A percentile compares a stretch with the other conserved stretches of the same genome.
Evolutionary conservation across 2,329 filamentous ascomycete species (phyloP).

Genomic region (Verticillium dahliae): DNA sequence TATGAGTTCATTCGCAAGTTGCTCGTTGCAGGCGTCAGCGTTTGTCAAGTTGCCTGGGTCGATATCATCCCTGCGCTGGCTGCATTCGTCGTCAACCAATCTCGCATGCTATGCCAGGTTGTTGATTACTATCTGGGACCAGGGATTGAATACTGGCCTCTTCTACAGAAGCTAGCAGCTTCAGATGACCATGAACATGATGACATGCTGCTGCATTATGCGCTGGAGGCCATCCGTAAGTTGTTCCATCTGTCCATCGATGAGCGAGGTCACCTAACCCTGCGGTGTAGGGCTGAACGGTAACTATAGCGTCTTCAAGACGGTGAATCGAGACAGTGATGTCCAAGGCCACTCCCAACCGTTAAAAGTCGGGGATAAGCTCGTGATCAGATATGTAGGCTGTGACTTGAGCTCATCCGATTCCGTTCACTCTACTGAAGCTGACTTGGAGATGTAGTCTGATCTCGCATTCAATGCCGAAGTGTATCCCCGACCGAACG

Average conservation of each 20-base stretch:
- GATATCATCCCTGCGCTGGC: conserved; percentile 50
- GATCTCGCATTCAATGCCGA: not conserved
- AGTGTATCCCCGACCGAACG: not conserved
- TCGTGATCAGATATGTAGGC: not conserved
- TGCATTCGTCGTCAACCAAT: conserved; percentile 52
- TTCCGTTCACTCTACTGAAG: too few relatives aligned
- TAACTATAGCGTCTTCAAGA: not conserved
- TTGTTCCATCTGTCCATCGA: not conserved
- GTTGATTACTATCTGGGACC: not conserved
- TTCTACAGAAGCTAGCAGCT: not conserved
- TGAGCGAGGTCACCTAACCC: not conserved
- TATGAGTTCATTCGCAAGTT: not conserved
- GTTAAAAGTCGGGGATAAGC: not conserved
- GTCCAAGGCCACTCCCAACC: not conserved
- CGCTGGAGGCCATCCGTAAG: not conserved
- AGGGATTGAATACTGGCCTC: not conserved
- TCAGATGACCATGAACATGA: not conserved
- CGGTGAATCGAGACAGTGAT: not conserved
- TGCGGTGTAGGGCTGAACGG: not conserved
- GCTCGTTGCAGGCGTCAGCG: not conserved
- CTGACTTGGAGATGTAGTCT: not conserved
- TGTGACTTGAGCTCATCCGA: not conserved
- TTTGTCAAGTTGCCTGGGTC: conserved; percentile 22
- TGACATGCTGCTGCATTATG: not conserved
- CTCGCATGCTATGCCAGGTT: conserved; percentile 26